These are phyloP conservation scores for Echinochloa phyllopogon DNA, from an alignment of 176 grass and related monocot species.

Conservation along the genomic window DNA sequence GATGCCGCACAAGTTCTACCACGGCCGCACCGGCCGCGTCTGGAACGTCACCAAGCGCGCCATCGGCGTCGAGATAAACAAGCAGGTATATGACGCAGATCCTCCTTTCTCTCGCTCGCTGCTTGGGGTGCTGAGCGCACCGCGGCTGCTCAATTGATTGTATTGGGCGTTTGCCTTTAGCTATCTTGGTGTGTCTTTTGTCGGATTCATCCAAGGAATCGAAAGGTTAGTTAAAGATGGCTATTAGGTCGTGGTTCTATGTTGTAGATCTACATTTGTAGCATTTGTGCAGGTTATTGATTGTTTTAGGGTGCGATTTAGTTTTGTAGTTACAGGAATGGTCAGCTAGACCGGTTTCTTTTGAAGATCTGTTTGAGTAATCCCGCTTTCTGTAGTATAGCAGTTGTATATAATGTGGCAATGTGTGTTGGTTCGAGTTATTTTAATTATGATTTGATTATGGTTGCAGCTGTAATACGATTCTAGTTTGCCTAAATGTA, in stretches of 20 bases:
- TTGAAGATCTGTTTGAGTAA: background rate
- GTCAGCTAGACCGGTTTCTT: no score
- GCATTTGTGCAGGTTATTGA: background rate
- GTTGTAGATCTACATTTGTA: background rate
- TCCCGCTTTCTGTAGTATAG: background rate
- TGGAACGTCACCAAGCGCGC: conserved; percentile 93
- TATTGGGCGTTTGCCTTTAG: background rate
- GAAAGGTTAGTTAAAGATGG: background rate
- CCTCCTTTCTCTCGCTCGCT: background rate
- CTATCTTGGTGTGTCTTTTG: background rate
- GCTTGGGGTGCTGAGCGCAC: no score
- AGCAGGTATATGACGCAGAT: conserved; percentile 55
- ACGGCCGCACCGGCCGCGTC: conserved; percentile 73
- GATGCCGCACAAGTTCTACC: conserved; percentile 95
- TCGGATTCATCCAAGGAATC: background rate
- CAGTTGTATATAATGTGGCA: background rate
- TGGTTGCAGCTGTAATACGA: background rate
- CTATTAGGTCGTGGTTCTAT: background rate
- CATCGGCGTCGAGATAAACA: conserved; percentile 86
- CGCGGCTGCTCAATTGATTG: background rate
- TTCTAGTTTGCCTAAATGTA: background rate
- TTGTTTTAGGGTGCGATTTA: background rate
- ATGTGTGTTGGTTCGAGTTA: background rate
- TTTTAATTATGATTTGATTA: background rate
- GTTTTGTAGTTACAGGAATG: background rate